Conservation (phyloP, 106 monocot genomes). For the Apostasia ramifera region DNA sequence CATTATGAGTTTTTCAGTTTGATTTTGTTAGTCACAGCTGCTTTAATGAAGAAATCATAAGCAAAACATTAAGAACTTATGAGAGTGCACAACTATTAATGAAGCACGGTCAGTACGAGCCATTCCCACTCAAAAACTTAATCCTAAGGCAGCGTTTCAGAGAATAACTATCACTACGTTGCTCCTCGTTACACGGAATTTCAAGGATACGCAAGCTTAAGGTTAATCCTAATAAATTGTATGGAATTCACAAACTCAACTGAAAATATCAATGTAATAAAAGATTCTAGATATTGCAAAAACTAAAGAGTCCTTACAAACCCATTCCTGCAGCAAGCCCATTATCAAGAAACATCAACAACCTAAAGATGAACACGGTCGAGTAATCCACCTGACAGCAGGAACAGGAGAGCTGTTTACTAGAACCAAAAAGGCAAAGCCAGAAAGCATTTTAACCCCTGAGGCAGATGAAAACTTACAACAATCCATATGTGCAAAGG, state of each 20-base stretch:
- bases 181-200: no score
- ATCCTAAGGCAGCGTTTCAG: no score
- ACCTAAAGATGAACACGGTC: slow-evolving; percentile 76
- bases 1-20: no score
- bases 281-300: not conserved
- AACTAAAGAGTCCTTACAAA: slow-evolving; percentile 49
- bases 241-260: not conserved
- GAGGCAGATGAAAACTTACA: slow-evolving; percentile 32
- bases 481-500: slow-evolving; percentile 92
- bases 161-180: no score
- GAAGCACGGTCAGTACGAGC: no score
- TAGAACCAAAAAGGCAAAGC: not conserved
- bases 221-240: no score
- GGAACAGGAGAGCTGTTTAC: not conserved
- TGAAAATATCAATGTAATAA: not conserved
- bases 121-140: no score
- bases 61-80: no score
- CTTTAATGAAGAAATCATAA: no score
- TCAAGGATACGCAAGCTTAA: no score
- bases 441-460: not conserved
- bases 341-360: slow-evolving; percentile 92
- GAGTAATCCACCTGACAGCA: slow-evolving; percentile 83
- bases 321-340: slow-evolving; percentile 97
- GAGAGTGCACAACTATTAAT: no score
- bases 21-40: no score